These are phyloP conservation scores for Cicer pinnatifidum DNA, from an alignment of 306 rosid species.

Conservation along the genomic window DNA sequence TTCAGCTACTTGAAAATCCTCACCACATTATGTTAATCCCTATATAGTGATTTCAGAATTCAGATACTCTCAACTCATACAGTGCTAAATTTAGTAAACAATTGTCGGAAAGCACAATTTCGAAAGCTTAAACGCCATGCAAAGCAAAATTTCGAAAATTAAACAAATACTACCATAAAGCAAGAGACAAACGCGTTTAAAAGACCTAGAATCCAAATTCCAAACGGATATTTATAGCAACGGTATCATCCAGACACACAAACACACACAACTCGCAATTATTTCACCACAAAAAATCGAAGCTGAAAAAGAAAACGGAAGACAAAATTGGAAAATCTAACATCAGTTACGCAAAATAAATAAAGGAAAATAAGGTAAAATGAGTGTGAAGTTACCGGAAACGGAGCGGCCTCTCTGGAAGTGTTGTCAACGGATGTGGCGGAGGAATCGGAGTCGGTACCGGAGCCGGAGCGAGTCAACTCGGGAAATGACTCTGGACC, in stretches of 20 bases:
- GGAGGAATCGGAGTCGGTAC: constrained; percentile 48
- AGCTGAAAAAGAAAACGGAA: constrained; percentile 15
- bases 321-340: constrained; percentile 27
- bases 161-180: constrained; percentile 19
- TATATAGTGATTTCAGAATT: constrained; percentile 1
- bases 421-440: constrained; percentile 45
- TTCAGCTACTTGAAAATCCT: constrained; percentile 34
- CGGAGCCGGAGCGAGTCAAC: constrained; percentile 45
- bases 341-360: not conserved
- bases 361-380: not conserved
- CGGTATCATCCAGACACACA: constrained; percentile 7
- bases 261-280: not conserved
- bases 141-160: constrained; percentile 32
- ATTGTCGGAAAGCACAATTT: constrained; percentile 22
- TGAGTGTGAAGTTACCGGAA: constrained; percentile 48
- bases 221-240: constrained; percentile 18
- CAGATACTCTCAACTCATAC: constrained; percentile 25
- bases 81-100: constrained; percentile 12
- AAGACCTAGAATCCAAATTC: constrained; percentile 27
- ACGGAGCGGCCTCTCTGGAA: constrained; percentile 46
- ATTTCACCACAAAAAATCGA: not conserved
- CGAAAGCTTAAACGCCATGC: constrained; percentile 26
- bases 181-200: not conserved
- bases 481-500: constrained; percentile 55
- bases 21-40: constrained; percentile 5